Conservation (phyloP, 768 basidiomycete species). For the Plicaturopsis crispa region DNA sequence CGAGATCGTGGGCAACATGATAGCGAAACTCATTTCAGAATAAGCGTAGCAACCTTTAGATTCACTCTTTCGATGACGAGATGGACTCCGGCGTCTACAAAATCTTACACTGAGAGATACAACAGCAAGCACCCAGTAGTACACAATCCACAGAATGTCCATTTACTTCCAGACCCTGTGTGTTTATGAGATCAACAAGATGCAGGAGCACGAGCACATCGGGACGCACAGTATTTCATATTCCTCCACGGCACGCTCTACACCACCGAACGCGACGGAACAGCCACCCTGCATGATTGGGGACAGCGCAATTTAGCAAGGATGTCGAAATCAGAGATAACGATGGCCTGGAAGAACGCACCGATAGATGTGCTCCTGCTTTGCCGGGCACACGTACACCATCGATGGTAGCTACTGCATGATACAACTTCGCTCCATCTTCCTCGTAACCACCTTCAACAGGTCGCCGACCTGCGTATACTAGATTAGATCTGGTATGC, state of each 20-base stretch:
- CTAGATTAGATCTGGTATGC: neutral
- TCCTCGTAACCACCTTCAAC: slow-evolving; percentile 77
- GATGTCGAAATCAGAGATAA: neutral
- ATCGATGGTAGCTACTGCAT: slow-evolving; percentile 47
- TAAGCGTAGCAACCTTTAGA: too few relatives aligned
- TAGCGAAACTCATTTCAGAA: too few relatives aligned
- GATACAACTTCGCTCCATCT: slow-evolving; percentile 56
- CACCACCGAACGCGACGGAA: slow-evolving; percentile 30
- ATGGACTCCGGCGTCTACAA: too few relatives aligned
- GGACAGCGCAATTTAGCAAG: neutral
- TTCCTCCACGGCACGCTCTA: slow-evolving; percentile 28
- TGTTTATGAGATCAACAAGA: too few relatives aligned
- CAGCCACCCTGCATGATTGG: slow-evolving; percentile 26
- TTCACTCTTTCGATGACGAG: too few relatives aligned
- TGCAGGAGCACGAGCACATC: too few relatives aligned
- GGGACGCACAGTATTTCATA: slow-evolving; percentile 41
- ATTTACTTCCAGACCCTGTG: too few relatives aligned
- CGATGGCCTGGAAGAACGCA: neutral
- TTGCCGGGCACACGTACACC: slow-evolving; percentile 66
- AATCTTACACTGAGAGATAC: too few relatives aligned
- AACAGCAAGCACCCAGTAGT: too few relatives aligned
- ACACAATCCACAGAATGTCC: too few relatives aligned
- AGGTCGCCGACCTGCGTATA: slow-evolving; percentile 36
- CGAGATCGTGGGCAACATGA: too few relatives aligned
- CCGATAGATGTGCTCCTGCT: slow-evolving; percentile 59